Evolutionary conservation across 257 asterid genomes (phyloP).

Genomic region (Rubia yunnanensis): DNA sequence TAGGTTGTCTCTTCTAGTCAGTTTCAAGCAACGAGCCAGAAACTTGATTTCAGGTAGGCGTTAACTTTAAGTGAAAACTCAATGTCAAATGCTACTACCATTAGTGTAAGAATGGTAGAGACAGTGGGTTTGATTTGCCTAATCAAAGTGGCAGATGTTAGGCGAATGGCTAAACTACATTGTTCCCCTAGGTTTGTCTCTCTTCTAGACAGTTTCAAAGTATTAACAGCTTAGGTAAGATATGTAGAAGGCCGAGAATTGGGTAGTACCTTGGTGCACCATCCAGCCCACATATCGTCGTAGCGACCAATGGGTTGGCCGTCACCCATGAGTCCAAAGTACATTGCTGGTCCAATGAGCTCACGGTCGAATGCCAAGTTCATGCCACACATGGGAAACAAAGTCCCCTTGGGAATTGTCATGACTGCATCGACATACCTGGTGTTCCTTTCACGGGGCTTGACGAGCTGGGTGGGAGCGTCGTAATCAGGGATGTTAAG

Average conservation of each 20-base stretch:
- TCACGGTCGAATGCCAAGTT: slow-evolving; percentile 70
- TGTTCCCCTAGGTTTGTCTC: not conserved
- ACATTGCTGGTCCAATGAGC: slow-evolving; percentile 85
- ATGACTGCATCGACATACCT: slow-evolving; percentile 75
- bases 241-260: not conserved
- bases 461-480: slow-evolving; percentile 81
- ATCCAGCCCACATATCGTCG: slow-evolving; percentile 90
- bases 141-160: too few species aligned
- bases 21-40: too few species aligned
- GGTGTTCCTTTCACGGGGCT: slow-evolving; percentile 78
- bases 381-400: slow-evolving; percentile 84
- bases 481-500: slow-evolving; percentile 81
- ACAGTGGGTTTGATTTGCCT: too few species aligned
- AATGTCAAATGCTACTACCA: too few species aligned
- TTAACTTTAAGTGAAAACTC: too few species aligned
- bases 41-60: too few species aligned
- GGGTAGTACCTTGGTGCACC: slow-evolving; percentile 72
- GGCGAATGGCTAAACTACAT: not conserved
- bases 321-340: slow-evolving; percentile 86
- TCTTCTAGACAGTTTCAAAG: not conserved
- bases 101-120: too few species aligned
- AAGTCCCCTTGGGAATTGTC: slow-evolving; percentile 70
- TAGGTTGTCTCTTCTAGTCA: not conserved
- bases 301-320: slow-evolving; percentile 89
- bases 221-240: not conserved